Evolutionary conservation across 2,329 filamentous ascomycete species (phyloP).

Genomic region (Zasmidium cellare): DNA sequence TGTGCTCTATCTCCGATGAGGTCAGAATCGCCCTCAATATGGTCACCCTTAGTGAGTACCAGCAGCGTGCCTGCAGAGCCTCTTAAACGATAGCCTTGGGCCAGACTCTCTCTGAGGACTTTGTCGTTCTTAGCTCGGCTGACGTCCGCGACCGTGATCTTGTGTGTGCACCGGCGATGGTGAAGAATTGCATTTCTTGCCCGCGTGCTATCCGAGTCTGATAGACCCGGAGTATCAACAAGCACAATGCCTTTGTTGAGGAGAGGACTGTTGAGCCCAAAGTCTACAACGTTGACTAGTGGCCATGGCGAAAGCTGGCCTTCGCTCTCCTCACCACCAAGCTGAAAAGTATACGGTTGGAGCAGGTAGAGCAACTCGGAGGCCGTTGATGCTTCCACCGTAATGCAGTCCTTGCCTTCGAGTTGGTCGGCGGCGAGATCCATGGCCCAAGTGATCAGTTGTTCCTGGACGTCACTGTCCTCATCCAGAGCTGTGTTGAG

Average conservation of each 20-base stretch:
- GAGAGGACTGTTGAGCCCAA: slow-evolving; percentile 18
- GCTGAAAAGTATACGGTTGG: slow-evolving; percentile 10
- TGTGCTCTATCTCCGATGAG: neutral
- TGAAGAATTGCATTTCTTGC: slow-evolving; percentile 7
- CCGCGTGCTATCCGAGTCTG: slow-evolving; percentile 21
- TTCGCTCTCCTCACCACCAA: slow-evolving; percentile 6
- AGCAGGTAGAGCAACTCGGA: slow-evolving; percentile 14
- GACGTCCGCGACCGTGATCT: slow-evolving; percentile 14
- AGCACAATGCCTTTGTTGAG: slow-evolving; percentile 19
- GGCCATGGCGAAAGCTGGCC: slow-evolving; percentile 18
- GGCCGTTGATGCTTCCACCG: slow-evolving; percentile 11
- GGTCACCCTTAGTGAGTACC: slow-evolving; percentile 14
- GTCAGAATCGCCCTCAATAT: slow-evolving; percentile 13
- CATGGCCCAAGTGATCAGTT: neutral
- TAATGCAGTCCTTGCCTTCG: slow-evolving; percentile 2
- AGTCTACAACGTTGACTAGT: slow-evolving; percentile 18
- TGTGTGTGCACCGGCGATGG: slow-evolving; percentile 17
- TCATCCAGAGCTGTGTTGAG: too few species aligned
- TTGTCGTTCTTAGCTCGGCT: slow-evolving; percentile 17
- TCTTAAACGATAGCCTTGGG: neutral
- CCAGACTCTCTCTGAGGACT: slow-evolving; percentile 7
- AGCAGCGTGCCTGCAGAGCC: slow-evolving; percentile 12
- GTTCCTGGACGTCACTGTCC: neutral
- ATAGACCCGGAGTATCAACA: slow-evolving; percentile 22
- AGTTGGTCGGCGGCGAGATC: slow-evolving; percentile 5